Evolutionary conservation across 192 early-diverging fungal genomes (phyloP).

Genomic region (Dissophora globulifera): DNA sequence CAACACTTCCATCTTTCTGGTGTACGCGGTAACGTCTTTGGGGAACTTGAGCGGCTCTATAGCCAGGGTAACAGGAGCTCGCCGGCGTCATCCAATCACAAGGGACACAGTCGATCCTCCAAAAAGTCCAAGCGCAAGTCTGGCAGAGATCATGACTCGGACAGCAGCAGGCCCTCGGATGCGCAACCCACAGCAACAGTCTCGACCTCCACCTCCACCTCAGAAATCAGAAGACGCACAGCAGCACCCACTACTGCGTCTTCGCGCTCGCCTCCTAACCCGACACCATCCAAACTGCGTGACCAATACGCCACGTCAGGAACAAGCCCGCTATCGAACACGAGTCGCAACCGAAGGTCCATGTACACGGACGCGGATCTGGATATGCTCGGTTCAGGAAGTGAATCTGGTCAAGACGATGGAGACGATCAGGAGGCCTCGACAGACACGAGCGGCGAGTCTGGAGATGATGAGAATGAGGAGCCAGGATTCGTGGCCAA

Average conservation of each 20-base stretch:
- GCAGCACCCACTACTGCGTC: neutral
- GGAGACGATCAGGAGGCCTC: neutral
- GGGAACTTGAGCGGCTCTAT: constrained; percentile 43
- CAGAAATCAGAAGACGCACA: constrained; percentile 8
- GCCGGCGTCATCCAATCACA: neutral
- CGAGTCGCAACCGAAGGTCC: constrained; percentile 19
- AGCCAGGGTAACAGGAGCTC: constrained; percentile 20
- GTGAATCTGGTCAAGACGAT: constrained; percentile 9
- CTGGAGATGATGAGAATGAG: neutral
- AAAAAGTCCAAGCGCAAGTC: constrained; percentile 9
- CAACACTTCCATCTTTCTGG: constrained; percentile 24
- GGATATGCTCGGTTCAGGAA: constrained; percentile 19
- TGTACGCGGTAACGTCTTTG: constrained; percentile 43
- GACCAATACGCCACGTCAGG: neutral
- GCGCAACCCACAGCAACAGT: neutral
- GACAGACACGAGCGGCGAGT: too few species aligned
- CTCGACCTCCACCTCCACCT: constrained; percentile 23
- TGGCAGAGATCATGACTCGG: neutral
- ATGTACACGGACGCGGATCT: constrained; percentile 16
- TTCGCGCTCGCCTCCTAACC: constrained; percentile 26
- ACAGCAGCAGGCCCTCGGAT: neutral
- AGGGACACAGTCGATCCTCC: neutral
- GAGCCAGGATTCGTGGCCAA: constrained; percentile 11
- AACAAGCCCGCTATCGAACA: constrained; percentile 26
- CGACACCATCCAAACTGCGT: constrained; percentile 15